Evolutionary conservation across 2,329 filamentous ascomycete species (phyloP).

Genomic region (Hypoxylon sp.): DNA sequence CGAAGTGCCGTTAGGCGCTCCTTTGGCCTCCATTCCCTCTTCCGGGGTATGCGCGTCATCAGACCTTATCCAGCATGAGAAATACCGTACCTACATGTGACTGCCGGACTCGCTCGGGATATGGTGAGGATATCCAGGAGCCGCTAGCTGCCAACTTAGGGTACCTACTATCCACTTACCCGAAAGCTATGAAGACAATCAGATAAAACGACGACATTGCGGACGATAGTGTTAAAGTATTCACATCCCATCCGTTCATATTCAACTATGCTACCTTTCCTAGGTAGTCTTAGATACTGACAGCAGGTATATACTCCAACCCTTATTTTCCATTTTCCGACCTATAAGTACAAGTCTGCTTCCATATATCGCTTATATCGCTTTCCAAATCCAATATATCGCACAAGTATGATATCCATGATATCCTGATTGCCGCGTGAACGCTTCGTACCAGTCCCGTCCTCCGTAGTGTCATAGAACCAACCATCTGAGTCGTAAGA

Average conservation of each 20-base stretch:
- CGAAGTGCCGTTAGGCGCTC: background rate
- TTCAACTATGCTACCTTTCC: slow-evolving; percentile 1
- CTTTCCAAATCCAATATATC: slow-evolving; percentile 2
- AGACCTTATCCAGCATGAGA: background rate
- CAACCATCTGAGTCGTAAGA: background rate
- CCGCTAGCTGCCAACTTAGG: background rate
- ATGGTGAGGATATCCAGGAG: background rate
- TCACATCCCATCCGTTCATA: slow-evolving; percentile 4
- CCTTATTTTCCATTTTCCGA: slow-evolving; percentile 5
- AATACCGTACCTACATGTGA: background rate
- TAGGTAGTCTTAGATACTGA: background rate
- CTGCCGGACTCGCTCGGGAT: background rate
- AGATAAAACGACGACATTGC: background rate
- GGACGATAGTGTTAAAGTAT: background rate
- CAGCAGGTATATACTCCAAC: slow-evolving; percentile 8
- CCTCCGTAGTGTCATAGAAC: background rate
- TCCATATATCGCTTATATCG: background rate
- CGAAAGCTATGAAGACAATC: background rate
- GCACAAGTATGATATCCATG: slow-evolving; percentile 8
- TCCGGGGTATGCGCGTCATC: background rate
- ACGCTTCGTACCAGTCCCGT: background rate
- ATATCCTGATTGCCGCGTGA: background rate
- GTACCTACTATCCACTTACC: too few species aligned
- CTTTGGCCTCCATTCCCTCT: background rate
- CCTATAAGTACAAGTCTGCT: slow-evolving; percentile 10